Evolutionary conservation across 768 basidiomycete species (phyloP).

Genomic region (Leccinum pellstonianum): DNA sequence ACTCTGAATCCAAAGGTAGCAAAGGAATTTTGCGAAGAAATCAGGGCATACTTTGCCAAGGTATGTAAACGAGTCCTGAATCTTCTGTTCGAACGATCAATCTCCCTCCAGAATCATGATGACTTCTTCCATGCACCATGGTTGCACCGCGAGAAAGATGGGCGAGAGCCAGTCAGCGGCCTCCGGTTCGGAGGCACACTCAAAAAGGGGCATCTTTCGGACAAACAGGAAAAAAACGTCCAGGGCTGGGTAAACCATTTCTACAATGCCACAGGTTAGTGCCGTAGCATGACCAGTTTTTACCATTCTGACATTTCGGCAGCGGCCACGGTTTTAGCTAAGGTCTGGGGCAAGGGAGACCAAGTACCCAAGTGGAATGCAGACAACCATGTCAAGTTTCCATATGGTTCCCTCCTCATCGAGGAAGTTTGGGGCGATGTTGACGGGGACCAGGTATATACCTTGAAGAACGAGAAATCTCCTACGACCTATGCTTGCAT

Average conservation of each 20-base stretch:
- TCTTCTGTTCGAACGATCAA: neutral
- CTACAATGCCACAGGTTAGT: conserved; percentile 2
- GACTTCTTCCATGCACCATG: conserved; percentile 1
- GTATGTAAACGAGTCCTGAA: neutral
- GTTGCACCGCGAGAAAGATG: neutral
- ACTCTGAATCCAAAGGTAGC: neutral
- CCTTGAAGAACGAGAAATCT: neutral
- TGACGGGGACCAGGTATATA: neutral
- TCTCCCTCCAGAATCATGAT: neutral
- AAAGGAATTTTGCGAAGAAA: neutral
- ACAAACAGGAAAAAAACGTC: neutral
- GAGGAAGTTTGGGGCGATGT: neutral
- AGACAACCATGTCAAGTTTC: neutral
- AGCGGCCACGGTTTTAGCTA: neutral
- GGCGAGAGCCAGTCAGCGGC: conserved; percentile 4
- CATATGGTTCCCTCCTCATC: neutral
- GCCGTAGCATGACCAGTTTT: neutral
- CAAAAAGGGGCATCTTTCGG: neutral
- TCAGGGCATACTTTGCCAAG: neutral
- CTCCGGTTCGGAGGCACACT: neutral
- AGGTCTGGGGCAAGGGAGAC: neutral
- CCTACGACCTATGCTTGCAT: neutral
- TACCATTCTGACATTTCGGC: neutral
- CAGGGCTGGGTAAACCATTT: conserved; percentile 1
- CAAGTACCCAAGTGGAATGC: neutral